Base-by-base conservation (phyloP, 305 asterid species). In the Withania somnifera region DNA sequence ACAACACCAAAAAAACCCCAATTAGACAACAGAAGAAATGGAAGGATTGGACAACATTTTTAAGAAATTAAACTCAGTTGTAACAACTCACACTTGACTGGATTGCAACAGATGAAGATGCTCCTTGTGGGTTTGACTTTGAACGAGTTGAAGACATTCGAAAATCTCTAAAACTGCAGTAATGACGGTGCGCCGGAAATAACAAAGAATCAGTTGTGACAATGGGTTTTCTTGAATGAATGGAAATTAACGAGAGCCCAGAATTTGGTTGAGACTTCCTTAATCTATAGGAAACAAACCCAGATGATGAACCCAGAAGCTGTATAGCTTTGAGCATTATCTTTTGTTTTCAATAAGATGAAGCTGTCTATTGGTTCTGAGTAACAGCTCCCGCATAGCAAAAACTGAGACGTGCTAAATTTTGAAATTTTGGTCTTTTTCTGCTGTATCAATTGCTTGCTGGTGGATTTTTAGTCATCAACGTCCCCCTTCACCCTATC, bases 311-410 rank as follows among this genome's bases (percentile, higher is more conserved):
- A 88, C 94, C 97, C 86, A 93, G 86, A 90, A 91, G 88, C 80
- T 91, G 97, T 83, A 91, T 87, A 30, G 92, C 90, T 84, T 91
- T 93, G 68, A 95, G 91, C 98, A 95, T 95, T 58, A 58, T 24
- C 24, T 86, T 84, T 92, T 85, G 8, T 57, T 50, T 45, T 11
- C 5, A 69, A 19, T 58, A 26, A 13, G 4, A 19, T 54, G 24
- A 22, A 5, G 17, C 17, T 60, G 13, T 34, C 68, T 26, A 6
- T 14, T 28, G 40, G 8, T 28, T 36, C 30, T 38, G 30, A 7
- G 4, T 67, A 42, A 7, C 2, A 68, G 11, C 56, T 42, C 34
- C 56, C 78, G 3, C 78, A 69, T 69, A 45, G 19, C 78, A 54
- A 54, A 8, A 54, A 19, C 19, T 8, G n/a, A n/a, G n/a, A 4